These are phyloP conservation scores for Copromyces sp. DNA, from an alignment of 495 filamentous ascomycete species.

Conservation along the genomic window DNA sequence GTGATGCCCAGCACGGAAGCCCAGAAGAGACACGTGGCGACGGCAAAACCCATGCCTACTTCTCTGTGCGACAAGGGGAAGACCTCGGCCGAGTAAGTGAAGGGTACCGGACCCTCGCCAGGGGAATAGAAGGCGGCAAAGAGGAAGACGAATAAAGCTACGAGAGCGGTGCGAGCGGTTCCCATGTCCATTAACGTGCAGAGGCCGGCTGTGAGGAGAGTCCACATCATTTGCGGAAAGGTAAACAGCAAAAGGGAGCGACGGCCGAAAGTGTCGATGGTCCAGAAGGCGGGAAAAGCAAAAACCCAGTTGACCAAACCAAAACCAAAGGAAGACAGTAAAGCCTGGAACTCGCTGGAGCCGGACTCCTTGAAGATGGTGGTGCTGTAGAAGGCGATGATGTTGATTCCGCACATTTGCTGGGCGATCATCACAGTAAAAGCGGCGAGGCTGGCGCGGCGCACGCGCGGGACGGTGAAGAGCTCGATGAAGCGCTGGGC, in stretches of 20 bases:
- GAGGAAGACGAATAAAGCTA: constrained; percentile 63
- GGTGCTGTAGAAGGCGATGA: constrained; percentile 79
- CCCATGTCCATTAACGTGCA: constrained; percentile 49
- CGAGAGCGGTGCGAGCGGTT: constrained; percentile 47
- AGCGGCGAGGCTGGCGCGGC: constrained; percentile 49
- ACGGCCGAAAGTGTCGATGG: constrained; percentile 78
- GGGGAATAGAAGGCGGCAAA: constrained; percentile 67
- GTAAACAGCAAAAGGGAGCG: constrained; percentile 70
- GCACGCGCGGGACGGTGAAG: constrained; percentile 50
- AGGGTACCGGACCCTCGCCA: constrained; percentile 76
- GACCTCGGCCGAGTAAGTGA: constrained; percentile 70
- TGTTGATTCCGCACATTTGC: constrained; percentile 82
- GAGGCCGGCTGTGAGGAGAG: constrained; percentile 60
- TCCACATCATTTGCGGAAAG: constrained; percentile 79
- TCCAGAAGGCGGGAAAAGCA: constrained; percentile 71
- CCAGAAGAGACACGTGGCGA: constrained; percentile 60
- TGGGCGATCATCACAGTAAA: constrained; percentile 68
- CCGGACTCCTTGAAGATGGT: constrained; percentile 62
- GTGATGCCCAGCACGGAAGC: constrained; percentile 54
- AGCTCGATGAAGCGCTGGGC: constrained; percentile 44
- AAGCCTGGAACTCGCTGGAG: constrained; percentile 43
- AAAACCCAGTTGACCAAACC: constrained; percentile 78
- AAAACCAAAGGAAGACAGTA: constrained; percentile 69
- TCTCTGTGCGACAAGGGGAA: constrained; percentile 67
- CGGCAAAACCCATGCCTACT: constrained; percentile 64